These are phyloP conservation scores for Ceratocystis destructans DNA, from an alignment of 2,329 filamentous ascomycete genomes.

Conservation along the genomic window DNA sequence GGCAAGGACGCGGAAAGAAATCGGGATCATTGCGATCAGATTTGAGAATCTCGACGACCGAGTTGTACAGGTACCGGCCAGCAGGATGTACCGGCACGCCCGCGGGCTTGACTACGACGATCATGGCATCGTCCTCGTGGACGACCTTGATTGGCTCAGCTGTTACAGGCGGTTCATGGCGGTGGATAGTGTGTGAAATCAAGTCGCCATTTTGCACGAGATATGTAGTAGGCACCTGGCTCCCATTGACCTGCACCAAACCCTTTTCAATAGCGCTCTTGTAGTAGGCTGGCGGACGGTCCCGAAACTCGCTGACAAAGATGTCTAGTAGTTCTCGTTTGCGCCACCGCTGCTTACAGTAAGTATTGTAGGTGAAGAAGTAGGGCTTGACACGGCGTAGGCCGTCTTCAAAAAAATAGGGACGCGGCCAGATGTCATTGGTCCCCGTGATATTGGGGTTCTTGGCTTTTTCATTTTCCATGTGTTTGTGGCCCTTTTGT, in stretches of 20 bases:
- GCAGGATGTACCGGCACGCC: conserved; percentile 92
- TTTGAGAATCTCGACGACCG: conserved; percentile 83
- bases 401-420: conserved; percentile 67
- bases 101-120: conserved; percentile 93
- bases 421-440: conserved; percentile 35
- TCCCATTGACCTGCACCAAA: conserved; percentile 66
- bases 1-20: conserved; percentile 58
- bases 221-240: conserved; percentile 51
- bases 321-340: conserved; percentile 70
- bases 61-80: conserved; percentile 91
- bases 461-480: conserved; percentile 13
- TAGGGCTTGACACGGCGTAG: conserved; percentile 76
- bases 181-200: conserved; percentile 84
- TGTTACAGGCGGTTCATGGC: conserved; percentile 88
- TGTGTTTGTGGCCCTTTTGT: conserved; percentile 19
- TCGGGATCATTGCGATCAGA: conserved; percentile 45
- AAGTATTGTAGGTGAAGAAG: conserved; percentile 88
- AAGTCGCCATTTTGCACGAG: conserved; percentile 77
- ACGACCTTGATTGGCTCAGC: conserved; percentile 66
- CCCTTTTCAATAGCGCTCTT: conserved; percentile 68
- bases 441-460: conserved; percentile 16
- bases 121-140: conserved; percentile 82
- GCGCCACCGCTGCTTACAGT: conserved; percentile 87
- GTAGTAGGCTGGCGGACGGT: conserved; percentile 78
- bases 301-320: conserved; percentile 82